Base-by-base conservation (phyloP, 306 rosid species). In the Pachyrhizus erosus region DNA sequence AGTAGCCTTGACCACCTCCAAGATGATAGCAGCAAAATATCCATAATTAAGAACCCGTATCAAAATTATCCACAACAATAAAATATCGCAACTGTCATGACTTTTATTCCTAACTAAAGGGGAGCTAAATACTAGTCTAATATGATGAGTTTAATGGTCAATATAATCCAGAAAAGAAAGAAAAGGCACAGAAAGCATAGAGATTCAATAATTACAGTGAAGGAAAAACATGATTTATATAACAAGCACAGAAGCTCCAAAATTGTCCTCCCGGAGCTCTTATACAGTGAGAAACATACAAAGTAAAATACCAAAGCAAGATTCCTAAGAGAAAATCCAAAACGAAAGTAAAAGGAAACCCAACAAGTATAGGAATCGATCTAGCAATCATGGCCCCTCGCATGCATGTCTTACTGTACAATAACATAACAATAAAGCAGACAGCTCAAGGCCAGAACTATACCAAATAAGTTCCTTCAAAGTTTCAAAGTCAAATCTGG, bases 401-500 rank as follows among this genome's bases (percentile, higher is more conserved):
- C 86, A 81, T 72, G 76, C 86, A 84, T 75, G 78, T 84, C 87
- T 88, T 84, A 86, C 90, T 77, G 77, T 91, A 91, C 93, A 90
- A 80, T 46, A 85, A 78, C 84, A 76, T 76, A 76, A 73, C 78
- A 80, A 67, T 69, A 75, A 70, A 80, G 69, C 79, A 70, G 76
- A 83, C 75, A 81, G 67, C 64, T 77, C 71, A 46, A 76, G 64
- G 85, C 86, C 80, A 78, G 62, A 49, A 61, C 33, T 73, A 20
- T 34, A 39, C 43, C 60, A 73, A 73, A 76, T 85, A 70, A 73
- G 62, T 67, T 80, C 83, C 70, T 64, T 91, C 85, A 94, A 57
- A 94, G 98, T 86, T 90, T 94, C 84, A 94, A 79, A 20, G 97
- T 92, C 79, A 94, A 91, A 80, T 94, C 98, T 42, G 93, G 98